A percentile compares a stretch with the other conserved stretches of the same genome.
Conservation (phyloP, 2,329 filamentous ascomycete genomes). For the Epichloe hybrida region DNA sequence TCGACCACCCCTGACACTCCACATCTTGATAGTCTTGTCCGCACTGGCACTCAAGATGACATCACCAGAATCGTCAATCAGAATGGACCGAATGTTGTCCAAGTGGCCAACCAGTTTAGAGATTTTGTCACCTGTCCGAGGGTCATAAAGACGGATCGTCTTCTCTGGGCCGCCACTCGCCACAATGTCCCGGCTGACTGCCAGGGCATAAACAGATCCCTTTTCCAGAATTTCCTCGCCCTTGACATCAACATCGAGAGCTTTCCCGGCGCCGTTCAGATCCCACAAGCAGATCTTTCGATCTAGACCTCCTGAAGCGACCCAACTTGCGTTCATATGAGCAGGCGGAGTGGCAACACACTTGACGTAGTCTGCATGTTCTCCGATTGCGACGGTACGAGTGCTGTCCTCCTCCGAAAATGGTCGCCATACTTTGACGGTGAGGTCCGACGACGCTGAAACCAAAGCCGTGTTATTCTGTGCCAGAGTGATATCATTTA, state of each 20-base stretch:
- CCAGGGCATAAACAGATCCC: slow-evolving; percentile 87
- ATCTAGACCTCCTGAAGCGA: slow-evolving; percentile 91
- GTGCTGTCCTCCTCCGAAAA: slow-evolving; percentile 42
- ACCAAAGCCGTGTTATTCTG: slow-evolving; percentile 68
- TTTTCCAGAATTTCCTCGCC: slow-evolving; percentile 79
- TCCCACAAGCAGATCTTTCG: slow-evolving; percentile 91
- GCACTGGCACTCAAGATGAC: slow-evolving; percentile 89
- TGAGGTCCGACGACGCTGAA: slow-evolving; percentile 85
- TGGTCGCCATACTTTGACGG: slow-evolving; percentile 86
- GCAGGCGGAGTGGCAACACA: slow-evolving; percentile 63
- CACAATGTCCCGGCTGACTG: slow-evolving; percentile 64
- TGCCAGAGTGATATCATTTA: slow-evolving; percentile 80
- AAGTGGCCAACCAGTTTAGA: slow-evolving; percentile 97
- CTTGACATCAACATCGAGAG: slow-evolving; percentile 70
- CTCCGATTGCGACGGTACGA: slow-evolving; percentile 58
- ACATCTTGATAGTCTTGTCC: slow-evolving; percentile 94
- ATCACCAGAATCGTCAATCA: slow-evolving; percentile 79
- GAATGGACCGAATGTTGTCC: slow-evolving; percentile 81
- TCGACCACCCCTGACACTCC: slow-evolving; percentile 86
- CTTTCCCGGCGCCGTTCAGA: slow-evolving; percentile 73
- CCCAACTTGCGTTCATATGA: slow-evolving; percentile 59
- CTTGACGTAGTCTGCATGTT: slow-evolving; percentile 94
- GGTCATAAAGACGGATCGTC: slow-evolving; percentile 84
- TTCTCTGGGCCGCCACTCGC: slow-evolving; percentile 92
- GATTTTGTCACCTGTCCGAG: slow-evolving; percentile 73